phyloP scores from a whole-genome alignment of 139 green algal genomes.

The Spirogloea muscicola region DNA sequence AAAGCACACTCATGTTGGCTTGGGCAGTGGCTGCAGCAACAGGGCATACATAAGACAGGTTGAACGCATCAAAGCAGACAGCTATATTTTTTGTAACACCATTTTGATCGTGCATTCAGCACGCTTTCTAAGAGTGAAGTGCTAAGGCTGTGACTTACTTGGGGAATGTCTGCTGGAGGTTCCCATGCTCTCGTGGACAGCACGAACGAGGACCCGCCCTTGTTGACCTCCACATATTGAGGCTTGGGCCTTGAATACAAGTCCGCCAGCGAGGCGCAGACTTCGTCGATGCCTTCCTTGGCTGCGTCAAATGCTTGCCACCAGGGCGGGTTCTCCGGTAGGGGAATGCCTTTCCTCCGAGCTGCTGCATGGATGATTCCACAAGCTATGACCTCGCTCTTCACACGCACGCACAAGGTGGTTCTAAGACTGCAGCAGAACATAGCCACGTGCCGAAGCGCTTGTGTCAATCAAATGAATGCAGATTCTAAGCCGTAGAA shows the following conservation, averaged over 20 bases:
- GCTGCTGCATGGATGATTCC: constrained; percentile 82
- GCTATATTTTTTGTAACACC: too few species aligned
- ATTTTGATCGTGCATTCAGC: too few species aligned
- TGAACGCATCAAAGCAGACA: too few species aligned
- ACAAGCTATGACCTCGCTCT: constrained; percentile 73
- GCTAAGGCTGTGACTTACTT: too few species aligned
- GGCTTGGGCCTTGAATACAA: constrained; percentile 23
- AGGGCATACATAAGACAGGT: too few species aligned
- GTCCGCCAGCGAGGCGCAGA: constrained; percentile 45
- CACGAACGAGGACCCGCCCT: constrained; percentile 36
- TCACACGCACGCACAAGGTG: constrained; percentile 81
- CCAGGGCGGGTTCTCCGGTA: constrained; percentile 76
- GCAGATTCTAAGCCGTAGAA: too few species aligned
- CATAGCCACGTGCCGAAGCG: too few species aligned
- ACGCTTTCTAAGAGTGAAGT: too few species aligned
- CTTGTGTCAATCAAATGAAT: too few species aligned
- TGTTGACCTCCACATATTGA: constrained; percentile 32
- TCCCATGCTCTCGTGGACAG: constrained; percentile 33
- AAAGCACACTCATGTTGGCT: too few species aligned
- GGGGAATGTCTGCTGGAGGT: constrained; percentile 17
- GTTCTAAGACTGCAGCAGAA: constrained; percentile 72
- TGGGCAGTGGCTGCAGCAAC: too few species aligned
- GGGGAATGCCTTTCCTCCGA: constrained; percentile 60
- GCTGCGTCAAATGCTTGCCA: constrained; percentile 69
- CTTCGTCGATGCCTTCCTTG: constrained; percentile 59